These are phyloP conservation scores for Syncephalastrum racemosum DNA, from an alignment of 371 early-diverging fungal species.

Conservation along the genomic window DNA sequence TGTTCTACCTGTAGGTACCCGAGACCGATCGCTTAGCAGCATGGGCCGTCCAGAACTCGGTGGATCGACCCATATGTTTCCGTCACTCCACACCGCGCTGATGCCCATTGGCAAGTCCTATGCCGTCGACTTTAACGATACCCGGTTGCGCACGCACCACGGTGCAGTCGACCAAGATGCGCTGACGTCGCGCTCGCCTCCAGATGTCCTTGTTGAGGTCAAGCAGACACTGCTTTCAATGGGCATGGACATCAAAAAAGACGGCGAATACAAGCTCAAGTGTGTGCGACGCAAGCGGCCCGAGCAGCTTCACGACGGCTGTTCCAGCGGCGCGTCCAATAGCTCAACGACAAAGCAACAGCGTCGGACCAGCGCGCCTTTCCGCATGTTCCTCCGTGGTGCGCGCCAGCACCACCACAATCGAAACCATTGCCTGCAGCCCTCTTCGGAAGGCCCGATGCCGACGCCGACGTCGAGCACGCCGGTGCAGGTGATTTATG, in stretches of 20 bases:
- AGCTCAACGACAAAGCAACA: neutral
- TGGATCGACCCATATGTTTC: no score
- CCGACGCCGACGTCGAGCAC: neutral
- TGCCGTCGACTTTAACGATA: conserved; percentile 32
- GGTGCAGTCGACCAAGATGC: conserved; percentile 81
- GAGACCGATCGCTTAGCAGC: no score
- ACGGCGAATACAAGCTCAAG: conserved; percentile 73
- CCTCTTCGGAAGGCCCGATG: neutral
- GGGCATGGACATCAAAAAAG: conserved; percentile 73
- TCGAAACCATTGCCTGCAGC: neutral
- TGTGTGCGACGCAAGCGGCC: conserved; percentile 62
- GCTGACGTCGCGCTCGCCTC: conserved; percentile 71
- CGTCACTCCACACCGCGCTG: neutral
- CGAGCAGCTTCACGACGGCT: neutral
- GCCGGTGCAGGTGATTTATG: conserved; percentile 69
- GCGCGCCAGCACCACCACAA: conserved; percentile 22
- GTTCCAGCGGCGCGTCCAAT: neutral
- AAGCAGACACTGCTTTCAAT: conserved; percentile 61
- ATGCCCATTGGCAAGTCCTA: conserved; percentile 14
- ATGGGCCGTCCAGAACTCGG: no score
- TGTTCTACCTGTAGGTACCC: no score
- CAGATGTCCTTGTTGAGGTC: conserved; percentile 68
- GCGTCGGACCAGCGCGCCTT: conserved; percentile 15
- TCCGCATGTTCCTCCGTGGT: conserved; percentile 40
- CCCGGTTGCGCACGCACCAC: conserved; percentile 72